Evolutionary conservation across 2,329 filamentous ascomycete species (phyloP), one percentile per base, ranked within the genome.

Genomic region (Orbilia oligospora): DNA sequence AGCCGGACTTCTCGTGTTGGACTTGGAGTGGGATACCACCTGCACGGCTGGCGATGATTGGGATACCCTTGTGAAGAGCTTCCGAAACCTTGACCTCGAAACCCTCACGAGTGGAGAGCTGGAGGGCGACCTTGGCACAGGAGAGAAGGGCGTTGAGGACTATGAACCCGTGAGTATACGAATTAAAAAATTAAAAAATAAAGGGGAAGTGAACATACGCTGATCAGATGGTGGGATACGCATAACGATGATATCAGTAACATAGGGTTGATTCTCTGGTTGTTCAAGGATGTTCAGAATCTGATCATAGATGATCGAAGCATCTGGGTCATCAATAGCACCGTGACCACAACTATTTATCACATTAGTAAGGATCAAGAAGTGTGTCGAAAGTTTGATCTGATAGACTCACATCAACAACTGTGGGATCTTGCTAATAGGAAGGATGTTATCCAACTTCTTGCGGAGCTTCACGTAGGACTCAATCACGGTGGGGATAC

Each of bases 71-170:
- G 83, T 94, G 92, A 22, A 95, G 87, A 0, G 92, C 92, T 84
- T 96, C 93, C 0, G 91, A 93, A 4, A 96, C 92, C 84, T 96
- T 96, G 81, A 96, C 91, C 84, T 96, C 93, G 81, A 96, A 96
- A 0, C 93, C 92, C 83, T 96, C 93, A 41, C 92, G 89, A 0
- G 91, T 94, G 1, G 92, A 94, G 5, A 96, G 89, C 84, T 96
- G 93, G 6, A 96, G 87, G 0, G 91, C 91, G 6, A 94, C 89
- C 71, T 91, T 89, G 0, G 92, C 90, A 63, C 91, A 91, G 44
- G 90, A 90, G 79, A 96, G 88, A 49, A 96, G 86, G 0, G 90
- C 89, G 84, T 96, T 94, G 81, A 96, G 89, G 20, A 94, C 80
- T 81, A 63, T 58, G 16, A 41, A 48, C n/a, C 18, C 53, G 36